These are phyloP conservation scores for Cyphellophora attinorum DNA, from an alignment of 2,329 filamentous ascomycete species.

Conservation along the genomic window DNA sequence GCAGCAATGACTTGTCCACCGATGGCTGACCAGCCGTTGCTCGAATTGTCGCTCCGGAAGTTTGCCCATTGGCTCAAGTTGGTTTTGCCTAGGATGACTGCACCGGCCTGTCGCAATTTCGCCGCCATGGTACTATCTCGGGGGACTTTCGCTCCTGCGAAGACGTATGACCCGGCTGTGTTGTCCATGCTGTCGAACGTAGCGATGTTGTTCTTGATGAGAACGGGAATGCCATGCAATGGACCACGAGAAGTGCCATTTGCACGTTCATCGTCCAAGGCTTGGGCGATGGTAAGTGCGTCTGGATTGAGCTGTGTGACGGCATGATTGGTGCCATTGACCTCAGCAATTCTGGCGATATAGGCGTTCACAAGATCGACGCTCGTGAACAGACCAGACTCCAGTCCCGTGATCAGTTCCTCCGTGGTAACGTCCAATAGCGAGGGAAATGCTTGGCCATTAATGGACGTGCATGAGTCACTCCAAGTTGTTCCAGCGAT, in stretches of 20 bases:
- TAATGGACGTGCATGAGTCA: constrained; percentile 11
- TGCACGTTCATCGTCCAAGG: constrained; percentile 39
- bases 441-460: constrained; percentile 20
- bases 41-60: constrained; percentile 44
- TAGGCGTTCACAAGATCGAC: constrained; percentile 48
- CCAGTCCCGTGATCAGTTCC: constrained; percentile 40
- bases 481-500: too few species aligned
- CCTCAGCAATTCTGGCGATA: constrained; percentile 39
- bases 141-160: constrained; percentile 49
- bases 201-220: constrained; percentile 60
- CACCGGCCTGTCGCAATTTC: constrained; percentile 52
- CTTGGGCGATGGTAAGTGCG: constrained; percentile 38
- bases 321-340: constrained; percentile 42
- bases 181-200: constrained; percentile 55
- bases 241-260: constrained; percentile 40
- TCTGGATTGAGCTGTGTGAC: constrained; percentile 50
- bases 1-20: constrained; percentile 54
- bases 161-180: constrained; percentile 54
- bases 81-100: constrained; percentile 57
- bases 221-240: constrained; percentile 55
- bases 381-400: constrained; percentile 43
- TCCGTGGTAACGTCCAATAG: constrained; percentile 44
- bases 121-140: constrained; percentile 49
- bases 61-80: constrained; percentile 59
- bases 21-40: constrained; percentile 55